Conservation (phyloP, 345 rosid species). For the Iberis pinnata region DNA sequence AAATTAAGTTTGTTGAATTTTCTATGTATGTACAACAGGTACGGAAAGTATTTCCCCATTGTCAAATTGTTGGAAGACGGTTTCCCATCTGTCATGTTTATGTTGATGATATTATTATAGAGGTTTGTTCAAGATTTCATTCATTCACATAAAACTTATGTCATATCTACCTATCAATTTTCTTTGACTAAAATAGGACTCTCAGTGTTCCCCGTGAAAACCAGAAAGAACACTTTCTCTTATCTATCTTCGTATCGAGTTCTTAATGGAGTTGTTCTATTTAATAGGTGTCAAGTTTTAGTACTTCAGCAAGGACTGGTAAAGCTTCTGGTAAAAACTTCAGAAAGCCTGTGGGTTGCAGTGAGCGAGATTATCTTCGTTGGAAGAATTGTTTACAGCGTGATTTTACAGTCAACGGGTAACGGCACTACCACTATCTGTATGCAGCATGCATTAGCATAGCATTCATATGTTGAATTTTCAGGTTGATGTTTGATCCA, state of each 20-base stretch:
- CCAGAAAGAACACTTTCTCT: constrained; percentile 5
- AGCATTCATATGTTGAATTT: constrained; percentile 5
- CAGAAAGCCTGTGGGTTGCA: constrained; percentile 39
- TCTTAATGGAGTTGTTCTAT: constrained; percentile 4
- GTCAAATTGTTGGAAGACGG: constrained; percentile 56
- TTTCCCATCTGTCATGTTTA: constrained; percentile 68
- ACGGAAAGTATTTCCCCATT: constrained; percentile 38
- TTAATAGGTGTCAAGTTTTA: constrained; percentile 59
- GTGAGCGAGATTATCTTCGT: constrained; percentile 43
- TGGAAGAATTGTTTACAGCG: constrained; percentile 56
- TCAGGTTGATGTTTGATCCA: constrained; percentile 69
- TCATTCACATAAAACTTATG: background rate
- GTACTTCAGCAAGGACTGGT: constrained; percentile 36
- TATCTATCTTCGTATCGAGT: background rate
- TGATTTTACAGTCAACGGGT: constrained; percentile 75
- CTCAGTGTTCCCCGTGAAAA: background rate
- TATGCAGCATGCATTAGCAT: background rate
- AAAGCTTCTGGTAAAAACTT: constrained; percentile 20
- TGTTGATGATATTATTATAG: constrained; percentile 42
- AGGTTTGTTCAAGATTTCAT: constrained; percentile 35
- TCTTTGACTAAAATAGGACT: background rate
- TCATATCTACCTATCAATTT: background rate
- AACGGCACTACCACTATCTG: constrained; percentile 1
- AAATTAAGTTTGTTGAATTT: background rate
- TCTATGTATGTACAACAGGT: constrained; percentile 36